A percentile compares a stretch with the other conserved stretches of the same genome.
phyloP scores from a whole-genome alignment of 306 rosid genomes.

The Notholithocarpus densiflorus region DNA sequence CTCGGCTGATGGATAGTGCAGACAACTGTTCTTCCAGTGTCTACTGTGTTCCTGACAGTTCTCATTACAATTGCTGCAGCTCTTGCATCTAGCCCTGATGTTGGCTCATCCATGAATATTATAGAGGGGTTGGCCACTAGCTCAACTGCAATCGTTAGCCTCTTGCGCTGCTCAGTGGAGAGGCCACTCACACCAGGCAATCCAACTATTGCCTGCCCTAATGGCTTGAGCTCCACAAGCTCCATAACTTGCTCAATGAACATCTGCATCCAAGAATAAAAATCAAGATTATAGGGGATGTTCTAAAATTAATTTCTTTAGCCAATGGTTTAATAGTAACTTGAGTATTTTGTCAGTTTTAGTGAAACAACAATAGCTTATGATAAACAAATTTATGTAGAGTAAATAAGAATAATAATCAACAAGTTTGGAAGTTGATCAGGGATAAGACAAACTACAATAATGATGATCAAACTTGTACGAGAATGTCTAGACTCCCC shows the following conservation, averaged over 20 bases:
- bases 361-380: too few species aligned
- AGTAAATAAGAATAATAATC: too few species aligned
- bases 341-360: too few species aligned
- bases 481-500: too few species aligned
- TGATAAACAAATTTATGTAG: too few species aligned
- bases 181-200: conserved; percentile 44
- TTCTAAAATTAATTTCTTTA: not conserved
- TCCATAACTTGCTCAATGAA: conserved; percentile 52
- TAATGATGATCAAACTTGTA: not conserved
- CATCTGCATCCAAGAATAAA: conserved; percentile 17
- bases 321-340: too few species aligned
- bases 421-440: not conserved
- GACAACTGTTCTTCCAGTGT: conserved; percentile 51
- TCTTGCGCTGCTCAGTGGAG: conserved; percentile 48
- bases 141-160: conserved; percentile 51
- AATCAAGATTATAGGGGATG: not conserved
- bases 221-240: conserved; percentile 39
- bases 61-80: conserved; percentile 59
- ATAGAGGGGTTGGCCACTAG: conserved; percentile 54
- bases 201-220: conserved; percentile 43
- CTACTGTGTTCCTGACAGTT: conserved; percentile 47
- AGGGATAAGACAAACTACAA: not conserved
- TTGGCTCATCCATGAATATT: conserved; percentile 55
- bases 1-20: conserved; percentile 60
- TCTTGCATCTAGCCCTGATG: conserved; percentile 54